These are phyloP conservation scores for Aurifilum marmelostoma DNA, from an alignment of 2,329 filamentous ascomycete genomes.

Conservation along the genomic window DNA sequence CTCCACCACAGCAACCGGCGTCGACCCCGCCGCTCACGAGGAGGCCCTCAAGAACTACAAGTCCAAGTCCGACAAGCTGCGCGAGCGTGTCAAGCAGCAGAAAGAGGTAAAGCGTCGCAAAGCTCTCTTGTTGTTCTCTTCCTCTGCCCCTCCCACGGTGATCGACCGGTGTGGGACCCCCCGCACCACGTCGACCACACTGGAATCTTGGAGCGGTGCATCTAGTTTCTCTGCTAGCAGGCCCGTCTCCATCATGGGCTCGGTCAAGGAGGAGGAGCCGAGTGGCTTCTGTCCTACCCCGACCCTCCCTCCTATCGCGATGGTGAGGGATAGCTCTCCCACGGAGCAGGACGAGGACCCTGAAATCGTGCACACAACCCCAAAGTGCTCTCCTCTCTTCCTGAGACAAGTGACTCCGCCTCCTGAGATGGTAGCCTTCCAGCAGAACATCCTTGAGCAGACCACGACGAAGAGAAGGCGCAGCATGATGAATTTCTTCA, in stretches of 20 bases:
- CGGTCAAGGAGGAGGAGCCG: background rate
- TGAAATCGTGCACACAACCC: background rate
- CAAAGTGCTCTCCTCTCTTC: slow-evolving; percentile 13
- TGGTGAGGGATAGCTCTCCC: background rate
- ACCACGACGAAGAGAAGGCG: slow-evolving; percentile 10
- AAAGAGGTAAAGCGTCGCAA: slow-evolving; percentile 57
- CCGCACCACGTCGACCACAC: too few species aligned
- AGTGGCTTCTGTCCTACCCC: background rate
- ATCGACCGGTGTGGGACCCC: background rate
- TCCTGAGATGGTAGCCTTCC: slow-evolving; percentile 17
- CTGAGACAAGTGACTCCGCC: slow-evolving; percentile 28
- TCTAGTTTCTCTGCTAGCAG: background rate
- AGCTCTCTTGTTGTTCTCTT: slow-evolving; percentile 17
- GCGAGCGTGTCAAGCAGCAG: slow-evolving; percentile 56
- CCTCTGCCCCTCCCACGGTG: slow-evolving; percentile 2
- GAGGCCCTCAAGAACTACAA: slow-evolving; percentile 50
- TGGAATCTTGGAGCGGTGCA: background rate
- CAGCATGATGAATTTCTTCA: slow-evolving; percentile 17
- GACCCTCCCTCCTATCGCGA: background rate
- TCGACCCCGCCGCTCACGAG: slow-evolving; percentile 39
- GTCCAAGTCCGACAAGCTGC: slow-evolving; percentile 60
- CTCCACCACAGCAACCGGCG: slow-evolving; percentile 35
- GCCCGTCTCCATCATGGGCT: background rate
- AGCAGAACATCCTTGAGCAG: background rate
- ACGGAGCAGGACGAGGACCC: background rate